phyloP scores from a whole-genome alignment of 2,329 filamentous ascomycete genomes.

The Rugonectria rugulosa region DNA sequence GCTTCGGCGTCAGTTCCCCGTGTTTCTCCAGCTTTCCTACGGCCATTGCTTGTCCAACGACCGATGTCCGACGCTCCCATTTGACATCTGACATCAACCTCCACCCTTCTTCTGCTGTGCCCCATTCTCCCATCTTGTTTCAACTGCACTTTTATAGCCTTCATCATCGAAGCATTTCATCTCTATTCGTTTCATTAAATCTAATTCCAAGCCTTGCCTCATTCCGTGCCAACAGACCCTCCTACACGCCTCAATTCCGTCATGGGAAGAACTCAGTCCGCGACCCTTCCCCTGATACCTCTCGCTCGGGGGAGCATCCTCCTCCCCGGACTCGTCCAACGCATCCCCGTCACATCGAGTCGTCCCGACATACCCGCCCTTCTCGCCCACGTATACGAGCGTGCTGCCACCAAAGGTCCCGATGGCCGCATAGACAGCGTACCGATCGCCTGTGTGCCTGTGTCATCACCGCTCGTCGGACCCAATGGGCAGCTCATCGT shows the following conservation, averaged over 20 bases:
- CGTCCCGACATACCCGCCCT: slow-evolving; percentile 90
- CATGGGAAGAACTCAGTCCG: slow-evolving; percentile 52
- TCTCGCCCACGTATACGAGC: slow-evolving; percentile 84
- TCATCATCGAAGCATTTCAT: slow-evolving; percentile 3
- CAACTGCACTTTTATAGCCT: slow-evolving; percentile 9
- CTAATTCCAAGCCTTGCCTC: background rate
- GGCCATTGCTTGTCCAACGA: slow-evolving; percentile 8
- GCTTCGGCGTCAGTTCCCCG: slow-evolving; percentile 37
- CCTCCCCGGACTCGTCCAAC: slow-evolving; percentile 83
- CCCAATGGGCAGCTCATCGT: slow-evolving; percentile 79
- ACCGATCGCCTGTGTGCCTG: slow-evolving; percentile 86
- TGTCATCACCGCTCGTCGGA: slow-evolving; percentile 77
- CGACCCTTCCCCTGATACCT: slow-evolving; percentile 77
- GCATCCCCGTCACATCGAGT: slow-evolving; percentile 79
- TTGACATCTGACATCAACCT: slow-evolving; percentile 36
- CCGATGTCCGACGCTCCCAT: slow-evolving; percentile 6
- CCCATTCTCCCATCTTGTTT: slow-evolving; percentile 10
- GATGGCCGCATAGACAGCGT: slow-evolving; percentile 71
- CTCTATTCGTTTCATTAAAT: background rate
- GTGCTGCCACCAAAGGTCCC: slow-evolving; percentile 72
- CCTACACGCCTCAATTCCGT: slow-evolving; percentile 28
- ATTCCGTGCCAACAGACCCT: background rate
- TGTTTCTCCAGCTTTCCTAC: slow-evolving; percentile 39
- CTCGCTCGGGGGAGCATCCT: slow-evolving; percentile 83
- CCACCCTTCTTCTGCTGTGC: slow-evolving; percentile 10